Base-by-base conservation (phyloP, 2,329 filamentous ascomycete genomes). In the Fusarium sp. region DNA sequence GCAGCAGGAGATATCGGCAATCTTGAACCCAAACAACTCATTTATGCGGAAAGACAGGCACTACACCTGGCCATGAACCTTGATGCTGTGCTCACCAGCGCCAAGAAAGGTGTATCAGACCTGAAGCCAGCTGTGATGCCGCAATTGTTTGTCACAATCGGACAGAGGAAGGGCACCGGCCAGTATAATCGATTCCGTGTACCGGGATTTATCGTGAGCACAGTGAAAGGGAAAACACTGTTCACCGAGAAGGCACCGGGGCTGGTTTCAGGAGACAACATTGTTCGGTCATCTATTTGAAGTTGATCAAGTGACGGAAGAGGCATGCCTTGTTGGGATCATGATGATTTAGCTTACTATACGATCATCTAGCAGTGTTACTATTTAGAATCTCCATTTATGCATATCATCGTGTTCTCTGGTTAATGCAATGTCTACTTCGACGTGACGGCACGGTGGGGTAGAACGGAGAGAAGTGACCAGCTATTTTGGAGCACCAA, bases 221-320 rank as follows among this genome's bases (percentile, higher is more conserved):
- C 50, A 2, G 62, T 56, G 9, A 65, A 65, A 37, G 62, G 62
- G 50, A 58, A 27, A 30, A 65, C 62, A 5, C 14, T 58, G 11
- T 65, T 58, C 52, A 65, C 30, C 8, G 62, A 65, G 10, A 65
- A 65, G 27, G 62, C 37, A n/a, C 54, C 27, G 17, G 62, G 62
- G 9, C 15, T 65, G 22, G 35, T 65, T 15, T 30, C 38, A n/a
- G 62, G 50, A 15, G 17, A 50, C 11, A 50, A 50, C 12, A 50
- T 50, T 50, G 25, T 50, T 27, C 45, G 45, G 27, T 50, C 45
- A 25, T 27, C 45, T n/a, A 50, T 50, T 50, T 50, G 30, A 30
- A 17, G 17, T 43, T n/a, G n/a, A 43, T 43, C 38, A 20, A 6
- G 11, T 11, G 6, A 20, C n/a, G n/a, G 11, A 43, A n/a, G 38